phyloP scores from a whole-genome alignment of 805 yeast genomes.

The Saccharomycopsis amapae region DNA sequence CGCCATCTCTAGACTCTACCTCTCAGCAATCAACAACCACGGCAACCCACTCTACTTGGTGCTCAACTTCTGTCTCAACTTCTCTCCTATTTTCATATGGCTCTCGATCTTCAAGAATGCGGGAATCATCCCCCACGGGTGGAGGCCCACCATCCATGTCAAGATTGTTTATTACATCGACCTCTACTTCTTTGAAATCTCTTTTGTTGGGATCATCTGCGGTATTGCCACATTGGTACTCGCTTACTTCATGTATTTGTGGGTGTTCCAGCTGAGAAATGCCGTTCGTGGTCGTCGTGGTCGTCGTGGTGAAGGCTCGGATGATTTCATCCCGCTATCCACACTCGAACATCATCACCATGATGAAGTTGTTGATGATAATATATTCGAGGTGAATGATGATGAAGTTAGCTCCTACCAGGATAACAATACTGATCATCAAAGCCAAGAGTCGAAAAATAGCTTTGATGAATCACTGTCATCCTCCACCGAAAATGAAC shows the following conservation, averaged over 20 bases:
- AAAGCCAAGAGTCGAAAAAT: neutral
- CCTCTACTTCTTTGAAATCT: conserved; percentile 31
- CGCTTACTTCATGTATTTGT: conserved; percentile 11
- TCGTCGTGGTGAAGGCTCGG: neutral
- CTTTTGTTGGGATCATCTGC: conserved; percentile 18
- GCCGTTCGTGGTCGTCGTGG: neutral
- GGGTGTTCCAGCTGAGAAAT: conserved; percentile 8
- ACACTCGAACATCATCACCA: neutral
- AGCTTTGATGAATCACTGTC: neutral
- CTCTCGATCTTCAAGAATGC: conserved; percentile 52
- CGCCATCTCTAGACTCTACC: conserved; percentile 10
- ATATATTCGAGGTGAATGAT: neutral
- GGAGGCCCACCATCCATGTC: conserved; percentile 49
- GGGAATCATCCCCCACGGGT: conserved; percentile 44
- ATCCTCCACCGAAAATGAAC: neutral
- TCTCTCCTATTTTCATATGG: conserved; percentile 50
- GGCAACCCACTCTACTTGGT: conserved; percentile 32
- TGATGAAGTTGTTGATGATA: conserved; percentile 1
- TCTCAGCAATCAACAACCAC: conserved; percentile 9
- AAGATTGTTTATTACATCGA: conserved; percentile 40
- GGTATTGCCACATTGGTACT: conserved; percentile 20
- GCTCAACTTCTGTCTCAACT: conserved; percentile 41
- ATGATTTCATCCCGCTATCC: neutral
- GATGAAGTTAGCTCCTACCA: too few relatives aligned
- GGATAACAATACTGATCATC: neutral